These are phyloP conservation scores for Mycena epipterygia DNA, from an alignment of 768 basidiomycete genomes.

Conservation along the genomic window DNA sequence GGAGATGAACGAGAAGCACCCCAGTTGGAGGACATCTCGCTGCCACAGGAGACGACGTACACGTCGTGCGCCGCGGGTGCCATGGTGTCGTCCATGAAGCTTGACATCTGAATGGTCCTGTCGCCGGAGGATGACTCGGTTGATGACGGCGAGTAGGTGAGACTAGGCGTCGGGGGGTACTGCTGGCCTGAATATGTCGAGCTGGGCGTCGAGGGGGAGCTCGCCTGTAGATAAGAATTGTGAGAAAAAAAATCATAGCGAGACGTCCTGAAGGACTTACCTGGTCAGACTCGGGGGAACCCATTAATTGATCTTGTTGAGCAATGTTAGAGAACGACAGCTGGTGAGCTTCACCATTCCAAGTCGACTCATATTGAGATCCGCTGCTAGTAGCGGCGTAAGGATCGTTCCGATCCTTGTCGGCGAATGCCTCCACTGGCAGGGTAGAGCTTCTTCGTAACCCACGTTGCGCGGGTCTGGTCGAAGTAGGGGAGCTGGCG, in stretches of 20 bases:
- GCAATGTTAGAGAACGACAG: constrained; percentile 31
- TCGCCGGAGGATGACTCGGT: constrained; percentile 70
- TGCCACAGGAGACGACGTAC: constrained; percentile 13
- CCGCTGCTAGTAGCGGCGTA: constrained; percentile 6
- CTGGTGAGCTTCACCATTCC: constrained; percentile 28
- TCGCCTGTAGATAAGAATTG: neutral
- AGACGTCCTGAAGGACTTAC: constrained; percentile 5
- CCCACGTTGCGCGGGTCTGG: constrained; percentile 31
- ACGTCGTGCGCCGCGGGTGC: constrained; percentile 29
- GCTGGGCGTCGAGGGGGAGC: constrained; percentile 22
- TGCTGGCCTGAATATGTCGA: constrained; percentile 32
- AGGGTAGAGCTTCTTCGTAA: constrained; percentile 60
- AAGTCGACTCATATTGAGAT: constrained; percentile 14
- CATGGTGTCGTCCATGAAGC: constrained; percentile 62
- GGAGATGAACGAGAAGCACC: neutral
- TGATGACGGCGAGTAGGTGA: constrained; percentile 72
- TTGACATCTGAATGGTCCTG: constrained; percentile 68
- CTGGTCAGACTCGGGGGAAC: constrained; percentile 27
- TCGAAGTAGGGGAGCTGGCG: constrained; percentile 31
- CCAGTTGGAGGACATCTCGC: constrained; percentile 30
- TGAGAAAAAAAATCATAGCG: neutral
- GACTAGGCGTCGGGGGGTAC: constrained; percentile 66
- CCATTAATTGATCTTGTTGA: constrained; percentile 33
- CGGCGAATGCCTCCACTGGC: constrained; percentile 50
- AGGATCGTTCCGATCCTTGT: constrained; percentile 14